Conservation (phyloP, 2,329 filamentous ascomycete genomes). For the Sclerotinia glacialis region DNA sequence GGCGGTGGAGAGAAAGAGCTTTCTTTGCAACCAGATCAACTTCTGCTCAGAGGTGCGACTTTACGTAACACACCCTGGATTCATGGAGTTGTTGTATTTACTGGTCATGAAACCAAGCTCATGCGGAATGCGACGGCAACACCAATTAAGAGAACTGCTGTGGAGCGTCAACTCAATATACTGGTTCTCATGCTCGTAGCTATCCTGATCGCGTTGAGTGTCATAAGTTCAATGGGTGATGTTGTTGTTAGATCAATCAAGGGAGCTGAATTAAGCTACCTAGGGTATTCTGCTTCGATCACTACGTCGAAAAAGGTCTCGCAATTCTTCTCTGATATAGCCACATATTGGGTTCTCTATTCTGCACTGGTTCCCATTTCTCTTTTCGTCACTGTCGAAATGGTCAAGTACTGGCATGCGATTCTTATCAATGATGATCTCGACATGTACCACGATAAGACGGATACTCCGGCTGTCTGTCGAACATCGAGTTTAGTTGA, state of each 20-base stretch:
- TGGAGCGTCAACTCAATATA: constrained; percentile 89
- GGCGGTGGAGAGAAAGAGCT: constrained; percentile 93
- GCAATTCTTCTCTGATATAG: constrained; percentile 89
- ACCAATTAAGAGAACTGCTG: constrained; percentile 95
- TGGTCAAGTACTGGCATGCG: constrained; percentile 98
- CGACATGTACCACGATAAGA: constrained; percentile 96
- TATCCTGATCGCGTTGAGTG: constrained; percentile 78
- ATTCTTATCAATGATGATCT: constrained; percentile 96
- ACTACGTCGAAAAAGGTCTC: constrained; percentile 55
- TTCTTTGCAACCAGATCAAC: constrained; percentile 84
- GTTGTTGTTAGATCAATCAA: constrained; percentile 71
- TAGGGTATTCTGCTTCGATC: constrained; percentile 63
- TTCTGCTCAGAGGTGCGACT: constrained; percentile 88
- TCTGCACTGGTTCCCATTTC: constrained; percentile 96
- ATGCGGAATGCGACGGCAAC: constrained; percentile 98
- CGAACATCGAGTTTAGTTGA: constrained; percentile 95
- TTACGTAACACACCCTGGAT: constrained; percentile 96
- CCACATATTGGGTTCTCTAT: constrained; percentile 98
- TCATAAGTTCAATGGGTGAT: constrained; percentile 89
- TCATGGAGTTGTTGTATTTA: constrained; percentile 93
- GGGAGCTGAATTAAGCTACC: constrained; percentile 64
- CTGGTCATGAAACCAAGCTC: constrained; percentile 95
- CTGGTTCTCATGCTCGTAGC: constrained; percentile 87
- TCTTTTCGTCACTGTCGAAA: constrained; percentile 93
- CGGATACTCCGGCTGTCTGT: constrained; percentile 92